Conservation (phyloP, 305 asterid species). For the Fraxinus nigra region DNA sequence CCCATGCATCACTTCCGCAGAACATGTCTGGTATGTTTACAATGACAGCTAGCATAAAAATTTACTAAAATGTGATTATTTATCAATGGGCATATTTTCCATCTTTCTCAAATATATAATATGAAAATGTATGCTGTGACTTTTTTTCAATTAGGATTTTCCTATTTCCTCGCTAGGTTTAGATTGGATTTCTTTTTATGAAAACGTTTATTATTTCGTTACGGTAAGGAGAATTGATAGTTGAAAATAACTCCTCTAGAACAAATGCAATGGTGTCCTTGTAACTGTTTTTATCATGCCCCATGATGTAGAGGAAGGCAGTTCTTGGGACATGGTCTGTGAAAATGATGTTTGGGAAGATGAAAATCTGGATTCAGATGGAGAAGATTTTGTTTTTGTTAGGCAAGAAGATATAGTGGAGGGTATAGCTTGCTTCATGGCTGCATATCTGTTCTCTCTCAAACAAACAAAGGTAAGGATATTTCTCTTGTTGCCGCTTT, state of each 20-base stretch:
- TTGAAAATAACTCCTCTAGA: not conserved
- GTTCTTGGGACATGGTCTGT: conserved; percentile 91
- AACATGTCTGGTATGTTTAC: conserved; percentile 50
- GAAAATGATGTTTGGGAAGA: conserved; percentile 87
- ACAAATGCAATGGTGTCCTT: not conserved
- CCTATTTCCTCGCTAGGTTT: not conserved
- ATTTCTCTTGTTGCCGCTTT: not conserved
- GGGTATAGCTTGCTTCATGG: conserved; percentile 96
- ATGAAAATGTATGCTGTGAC: not conserved
- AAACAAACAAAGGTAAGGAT: conserved; percentile 78
- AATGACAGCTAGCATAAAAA: conserved; percentile 11
- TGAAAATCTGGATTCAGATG: conserved; percentile 49
- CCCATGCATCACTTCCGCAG: conserved; percentile 66
- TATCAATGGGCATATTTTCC: not conserved
- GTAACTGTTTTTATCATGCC: conserved; percentile 1
- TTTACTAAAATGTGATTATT: conserved; percentile 8
- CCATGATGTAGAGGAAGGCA: conserved; percentile 63
- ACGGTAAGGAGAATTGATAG: not conserved
- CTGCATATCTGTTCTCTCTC: conserved; percentile 82
- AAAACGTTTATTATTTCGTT: no score
- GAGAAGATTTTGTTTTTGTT: conserved; percentile 85
- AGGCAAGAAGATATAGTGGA: conserved; percentile 96
- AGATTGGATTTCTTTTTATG: not conserved
- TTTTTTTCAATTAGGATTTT: not conserved
- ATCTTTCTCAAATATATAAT: not conserved